Conservation (phyloP, 2,329 filamentous ascomycete genomes). For the Metarhizium sp. region DNA sequence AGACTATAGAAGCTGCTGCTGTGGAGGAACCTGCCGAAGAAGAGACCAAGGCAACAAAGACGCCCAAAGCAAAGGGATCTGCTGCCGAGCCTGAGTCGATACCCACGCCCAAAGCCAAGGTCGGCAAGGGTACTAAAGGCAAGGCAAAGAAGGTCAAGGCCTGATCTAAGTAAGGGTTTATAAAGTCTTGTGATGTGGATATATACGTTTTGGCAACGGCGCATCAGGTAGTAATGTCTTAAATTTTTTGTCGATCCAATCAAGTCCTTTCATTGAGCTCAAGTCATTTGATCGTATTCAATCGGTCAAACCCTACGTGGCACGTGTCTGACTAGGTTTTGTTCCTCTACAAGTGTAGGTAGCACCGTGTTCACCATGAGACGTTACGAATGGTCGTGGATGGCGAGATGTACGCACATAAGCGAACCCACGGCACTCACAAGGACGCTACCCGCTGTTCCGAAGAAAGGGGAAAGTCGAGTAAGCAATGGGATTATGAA, state of each 20-base stretch:
- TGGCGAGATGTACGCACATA: constrained; percentile 45
- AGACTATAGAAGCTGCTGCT: constrained; percentile 28
- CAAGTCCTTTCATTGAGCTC: background rate
- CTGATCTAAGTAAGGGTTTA: constrained; percentile 1
- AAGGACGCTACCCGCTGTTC: background rate
- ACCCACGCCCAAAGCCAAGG: constrained; percentile 13
- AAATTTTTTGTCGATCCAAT: constrained; percentile 3
- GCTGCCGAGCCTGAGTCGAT: constrained; percentile 9
- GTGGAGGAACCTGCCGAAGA: constrained; percentile 13
- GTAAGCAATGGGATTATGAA: constrained; percentile 52
- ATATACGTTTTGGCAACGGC: constrained; percentile 7
- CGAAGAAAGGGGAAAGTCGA: constrained; percentile 21
- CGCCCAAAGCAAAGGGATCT: constrained; percentile 12
- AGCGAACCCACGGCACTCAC: constrained; percentile 50
- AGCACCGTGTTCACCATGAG: background rate
- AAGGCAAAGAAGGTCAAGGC: constrained; percentile 20
- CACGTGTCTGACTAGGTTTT: background rate
- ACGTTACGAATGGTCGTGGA: background rate
- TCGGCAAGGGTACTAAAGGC: constrained; percentile 16
- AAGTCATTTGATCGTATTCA: background rate
- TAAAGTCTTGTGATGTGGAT: background rate
- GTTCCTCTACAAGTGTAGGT: too few relatives aligned
- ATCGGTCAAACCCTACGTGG: background rate
- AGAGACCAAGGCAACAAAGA: constrained; percentile 10
- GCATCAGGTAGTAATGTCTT: constrained; percentile 5